Evolutionary conservation across 768 basidiomycete genomes (phyloP).

Genomic region (Termitomyces sp.): DNA sequence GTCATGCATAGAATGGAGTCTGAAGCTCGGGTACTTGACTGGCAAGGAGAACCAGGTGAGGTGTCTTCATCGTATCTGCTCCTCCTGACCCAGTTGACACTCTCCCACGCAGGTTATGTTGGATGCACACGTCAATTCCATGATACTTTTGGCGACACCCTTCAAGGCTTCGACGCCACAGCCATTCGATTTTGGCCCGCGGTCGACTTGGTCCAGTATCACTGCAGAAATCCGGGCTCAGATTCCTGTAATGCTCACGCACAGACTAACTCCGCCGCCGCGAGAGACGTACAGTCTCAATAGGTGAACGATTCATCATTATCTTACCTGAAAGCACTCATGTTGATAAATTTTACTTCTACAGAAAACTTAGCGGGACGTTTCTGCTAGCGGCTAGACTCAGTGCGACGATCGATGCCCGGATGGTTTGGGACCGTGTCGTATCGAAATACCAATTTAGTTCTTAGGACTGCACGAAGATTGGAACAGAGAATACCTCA

Average conservation of each 20-base stretch:
- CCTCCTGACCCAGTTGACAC: neutral
- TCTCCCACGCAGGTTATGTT: slow-evolving; percentile 62
- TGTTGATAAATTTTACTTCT: neutral
- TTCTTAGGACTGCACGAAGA: slow-evolving; percentile 6
- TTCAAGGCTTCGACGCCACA: slow-evolving; percentile 63
- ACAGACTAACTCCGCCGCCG: slow-evolving; percentile 89
- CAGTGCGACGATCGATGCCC: slow-evolving; percentile 68
- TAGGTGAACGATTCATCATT: slow-evolving; percentile 38
- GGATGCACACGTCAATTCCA: slow-evolving; percentile 77
- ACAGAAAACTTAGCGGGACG: slow-evolving; percentile 76
- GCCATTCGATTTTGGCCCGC: slow-evolving; percentile 76
- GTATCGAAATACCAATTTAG: slow-evolving; percentile 36
- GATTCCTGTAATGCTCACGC: slow-evolving; percentile 87
- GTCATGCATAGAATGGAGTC: slow-evolving; percentile 66
- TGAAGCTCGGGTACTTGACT: slow-evolving; percentile 84
- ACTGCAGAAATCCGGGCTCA: slow-evolving; percentile 71
- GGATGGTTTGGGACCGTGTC: slow-evolving; percentile 68
- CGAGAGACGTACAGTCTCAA: slow-evolving; percentile 94
- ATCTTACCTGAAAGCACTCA: neutral
- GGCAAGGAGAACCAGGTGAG: slow-evolving; percentile 78
- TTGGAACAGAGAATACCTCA: too few species aligned
- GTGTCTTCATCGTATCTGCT: slow-evolving; percentile 3
- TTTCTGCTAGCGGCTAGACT: slow-evolving; percentile 77
- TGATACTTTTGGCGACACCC: slow-evolving; percentile 81
- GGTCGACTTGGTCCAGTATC: slow-evolving; percentile 59